Evolutionary conservation across 305 asterid species (phyloP), one percentile per base, ranked within the genome.

Genomic region (Salvia sclarea): DNA sequence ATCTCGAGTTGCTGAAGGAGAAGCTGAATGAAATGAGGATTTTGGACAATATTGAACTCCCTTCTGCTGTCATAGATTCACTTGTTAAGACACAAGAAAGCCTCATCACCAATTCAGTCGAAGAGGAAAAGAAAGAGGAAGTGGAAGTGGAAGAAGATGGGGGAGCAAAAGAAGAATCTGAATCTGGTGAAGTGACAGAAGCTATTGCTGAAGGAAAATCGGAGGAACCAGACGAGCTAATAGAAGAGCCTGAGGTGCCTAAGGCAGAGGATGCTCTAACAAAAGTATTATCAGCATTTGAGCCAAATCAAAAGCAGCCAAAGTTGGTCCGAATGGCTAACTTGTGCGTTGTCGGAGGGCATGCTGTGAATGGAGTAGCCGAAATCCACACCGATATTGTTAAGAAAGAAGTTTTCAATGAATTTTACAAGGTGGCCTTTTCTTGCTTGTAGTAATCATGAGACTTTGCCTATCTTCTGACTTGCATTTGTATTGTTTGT

Each of bases 291-390:
- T 30, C 70, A 10, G 43, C 49, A 56, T 84, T 86, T 64, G 79
- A 68, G 63, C 76, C 82, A 10, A 76, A 80, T 76, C 75, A 74
- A 20, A 75, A 80, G 25, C 81, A 74, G 64, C 79, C 79, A 24
- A 76, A 78, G 73, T 52, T 83, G 68, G 86, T 83, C 66, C 87
- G 79, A 9, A 86, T 86, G 92, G 92, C 87, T 61, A 83, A 83
- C 72, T 60, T 83, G 64, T 86, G 89, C 35, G 86, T 83, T 21
- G 84, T 80, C 65, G 85, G 83, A 53, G 92, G 92, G 47, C 86
- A 82, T 80, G 81, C 87, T 21, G 89, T 86, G 37, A 86, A 86
- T 61, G 92, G 92, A 41, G 89, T 86, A 61, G 89, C 92, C 7
- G 89, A 80, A 77, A 86, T 86, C 75, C 92, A 86, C 41, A 83